Evolutionary conservation across 2,329 filamentous ascomycete species (phyloP).

Genomic region (Aspergillus nomiae): DNA sequence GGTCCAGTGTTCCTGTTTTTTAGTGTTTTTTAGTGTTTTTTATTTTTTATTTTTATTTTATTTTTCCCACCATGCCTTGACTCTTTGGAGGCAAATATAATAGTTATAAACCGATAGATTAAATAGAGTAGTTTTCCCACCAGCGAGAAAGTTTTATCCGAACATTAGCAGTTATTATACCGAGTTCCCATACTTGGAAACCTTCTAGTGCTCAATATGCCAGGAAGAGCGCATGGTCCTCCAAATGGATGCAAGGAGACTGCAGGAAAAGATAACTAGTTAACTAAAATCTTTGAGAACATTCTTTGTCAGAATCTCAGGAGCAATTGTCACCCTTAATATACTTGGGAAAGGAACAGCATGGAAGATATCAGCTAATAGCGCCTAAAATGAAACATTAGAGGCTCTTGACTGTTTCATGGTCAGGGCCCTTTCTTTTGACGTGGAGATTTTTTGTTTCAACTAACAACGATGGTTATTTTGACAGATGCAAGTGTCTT

Average conservation of each 20-base stretch:
- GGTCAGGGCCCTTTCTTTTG: background rate
- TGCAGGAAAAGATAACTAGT: no score
- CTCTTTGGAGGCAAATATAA: background rate
- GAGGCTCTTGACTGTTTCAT: background rate
- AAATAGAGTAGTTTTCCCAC: background rate
- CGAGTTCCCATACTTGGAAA: no score
- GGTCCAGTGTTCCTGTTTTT: background rate
- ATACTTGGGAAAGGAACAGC: background rate
- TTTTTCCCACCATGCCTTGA: background rate
- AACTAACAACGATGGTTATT: background rate
- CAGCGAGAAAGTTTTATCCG: background rate
- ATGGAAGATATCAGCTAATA: background rate
- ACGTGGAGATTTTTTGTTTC: background rate
- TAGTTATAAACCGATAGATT: background rate
- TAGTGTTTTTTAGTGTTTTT: background rate
- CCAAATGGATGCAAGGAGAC: background rate
- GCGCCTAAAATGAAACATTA: constrained; percentile 1
- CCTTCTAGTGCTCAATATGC: no score
- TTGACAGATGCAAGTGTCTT: background rate
- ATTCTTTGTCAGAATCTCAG: background rate
- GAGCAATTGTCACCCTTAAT: background rate
- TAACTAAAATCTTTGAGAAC: background rate
- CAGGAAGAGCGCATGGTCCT: no score
- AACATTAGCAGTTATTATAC: background rate
- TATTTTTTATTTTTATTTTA: background rate